A percentile compares a stretch with the other conserved stretches of the same genome.
These are phyloP conservation scores for Xenosphaeropsis pyriputrescens DNA, from an alignment of 2,329 filamentous ascomycete species.

Conservation along the genomic window DNA sequence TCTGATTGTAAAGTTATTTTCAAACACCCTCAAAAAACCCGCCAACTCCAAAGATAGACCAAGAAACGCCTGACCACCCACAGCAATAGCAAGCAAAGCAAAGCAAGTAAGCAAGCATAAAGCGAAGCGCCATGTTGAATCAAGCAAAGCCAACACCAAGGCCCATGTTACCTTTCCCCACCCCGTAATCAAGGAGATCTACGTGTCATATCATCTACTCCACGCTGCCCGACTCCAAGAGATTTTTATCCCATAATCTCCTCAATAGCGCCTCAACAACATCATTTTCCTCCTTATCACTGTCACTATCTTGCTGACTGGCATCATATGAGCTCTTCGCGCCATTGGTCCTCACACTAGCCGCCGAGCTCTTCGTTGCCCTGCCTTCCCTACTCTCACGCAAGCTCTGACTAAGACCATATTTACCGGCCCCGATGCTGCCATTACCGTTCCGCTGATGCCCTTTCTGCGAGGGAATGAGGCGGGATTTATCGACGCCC, in stretches of 20 bases:
- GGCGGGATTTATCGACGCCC: constrained; percentile 31
- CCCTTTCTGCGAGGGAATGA: constrained; percentile 27
- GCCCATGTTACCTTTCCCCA: background rate
- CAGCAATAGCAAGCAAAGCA: too few species aligned
- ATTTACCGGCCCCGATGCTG: constrained; percentile 13
- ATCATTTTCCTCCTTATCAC: constrained; percentile 19
- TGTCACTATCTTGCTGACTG: constrained; percentile 3
- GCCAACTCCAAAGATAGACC: too few species aligned
- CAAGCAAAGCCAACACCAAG: too few species aligned
- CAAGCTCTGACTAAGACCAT: constrained; percentile 25
- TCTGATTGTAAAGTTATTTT: too few species aligned
- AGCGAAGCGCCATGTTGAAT: too few species aligned
- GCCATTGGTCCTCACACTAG: background rate
- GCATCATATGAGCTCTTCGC: background rate
- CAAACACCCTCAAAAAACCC: too few species aligned
- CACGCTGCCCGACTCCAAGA: constrained; percentile 37
- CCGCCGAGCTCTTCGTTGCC: constrained; percentile 2
- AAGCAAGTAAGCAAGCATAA: too few species aligned
- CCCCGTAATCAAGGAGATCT: background rate
- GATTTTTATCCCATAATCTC: constrained; percentile 46
- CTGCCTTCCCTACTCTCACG: constrained; percentile 15
- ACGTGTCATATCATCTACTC: constrained; percentile 3
- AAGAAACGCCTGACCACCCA: too few species aligned
- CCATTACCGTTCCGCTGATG: constrained; percentile 16
- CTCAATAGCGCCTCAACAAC: constrained; percentile 35